These are phyloP conservation scores for Candida anglica DNA, from an alignment of 805 yeast species.

Conservation along the genomic window DNA sequence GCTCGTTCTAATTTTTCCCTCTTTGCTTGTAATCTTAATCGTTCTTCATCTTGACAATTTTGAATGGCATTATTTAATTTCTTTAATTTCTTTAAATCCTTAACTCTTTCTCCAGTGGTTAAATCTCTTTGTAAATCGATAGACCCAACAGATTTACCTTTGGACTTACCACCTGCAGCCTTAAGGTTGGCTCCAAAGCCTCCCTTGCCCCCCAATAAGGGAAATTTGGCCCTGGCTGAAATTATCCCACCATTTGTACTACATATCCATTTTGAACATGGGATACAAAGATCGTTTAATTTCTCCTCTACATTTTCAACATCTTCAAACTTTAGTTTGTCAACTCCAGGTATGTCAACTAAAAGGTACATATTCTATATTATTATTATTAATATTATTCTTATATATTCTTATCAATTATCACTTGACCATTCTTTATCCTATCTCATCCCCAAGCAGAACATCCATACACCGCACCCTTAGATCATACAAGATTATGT, in stretches of 20 bases:
- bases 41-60: conserved; percentile 1
- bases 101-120: conserved; percentile 4
- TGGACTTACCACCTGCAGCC: not conserved
- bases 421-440: too few species aligned
- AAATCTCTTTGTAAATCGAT: conserved; percentile 1
- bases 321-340: too few species aligned
- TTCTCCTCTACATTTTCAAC: too few species aligned
- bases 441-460: too few species aligned
- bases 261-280: too few species aligned
- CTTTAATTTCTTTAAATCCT: conserved; percentile 4
- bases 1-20: conserved; percentile 5
- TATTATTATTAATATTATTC: too few species aligned
- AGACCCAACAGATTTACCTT: not conserved
- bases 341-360: too few species aligned
- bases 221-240: not conserved
- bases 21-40: not conserved
- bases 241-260: not conserved
- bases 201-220: conserved; percentile 8
- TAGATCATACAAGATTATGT: too few species aligned
- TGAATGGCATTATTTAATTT: not conserved
- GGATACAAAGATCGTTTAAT: too few species aligned
- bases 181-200: conserved; percentile 8
- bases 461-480: too few species aligned
- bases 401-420: too few species aligned
- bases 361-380: too few species aligned